phyloP scores from a whole-genome alignment of 768 basidiomycete species.

The Naganishia friedmannii region DNA sequence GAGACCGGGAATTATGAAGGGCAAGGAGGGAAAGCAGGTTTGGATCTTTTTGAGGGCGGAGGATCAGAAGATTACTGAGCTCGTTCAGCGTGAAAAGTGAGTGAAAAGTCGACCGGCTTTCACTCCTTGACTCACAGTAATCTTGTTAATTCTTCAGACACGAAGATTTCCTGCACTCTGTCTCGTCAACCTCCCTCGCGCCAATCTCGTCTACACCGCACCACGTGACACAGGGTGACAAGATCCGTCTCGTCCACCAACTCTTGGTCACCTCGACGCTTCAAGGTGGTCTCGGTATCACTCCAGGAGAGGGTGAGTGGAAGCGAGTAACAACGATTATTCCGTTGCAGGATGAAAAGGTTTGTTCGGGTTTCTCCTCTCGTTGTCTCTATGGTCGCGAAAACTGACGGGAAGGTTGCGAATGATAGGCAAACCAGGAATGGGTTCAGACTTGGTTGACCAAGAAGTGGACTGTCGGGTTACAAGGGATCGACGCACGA shows the following conservation, averaged over 20 bases:
- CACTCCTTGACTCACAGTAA: no score
- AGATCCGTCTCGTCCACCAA: constrained; percentile 42
- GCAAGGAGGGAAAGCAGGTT: constrained; percentile 42
- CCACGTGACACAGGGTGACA: constrained; percentile 53
- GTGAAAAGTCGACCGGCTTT: constrained; percentile 38
- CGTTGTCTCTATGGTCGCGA: background rate
- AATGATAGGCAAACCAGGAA: background rate
- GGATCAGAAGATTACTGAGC: constrained; percentile 60
- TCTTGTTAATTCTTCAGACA: constrained; percentile 51
- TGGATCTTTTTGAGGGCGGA: constrained; percentile 71
- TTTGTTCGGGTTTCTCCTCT: constrained; percentile 29
- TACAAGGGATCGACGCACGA: constrained; percentile 58
- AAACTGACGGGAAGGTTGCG: background rate
- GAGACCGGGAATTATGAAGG: constrained; percentile 34
- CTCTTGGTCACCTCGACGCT: constrained; percentile 56
- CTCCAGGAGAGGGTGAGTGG: constrained; percentile 70
- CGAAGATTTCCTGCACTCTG: constrained; percentile 71
- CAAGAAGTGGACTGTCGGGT: constrained; percentile 50
- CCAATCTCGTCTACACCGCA: constrained; percentile 57
- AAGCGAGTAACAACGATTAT: constrained; percentile 75
- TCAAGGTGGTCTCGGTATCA: constrained; percentile 84
- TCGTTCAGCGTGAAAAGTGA: constrained; percentile 73
- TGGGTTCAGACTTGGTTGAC: constrained; percentile 63
- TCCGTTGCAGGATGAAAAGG: constrained; percentile 73
- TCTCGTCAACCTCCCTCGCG: constrained; percentile 53